phyloP scores from a whole-genome alignment of 2,329 filamentous ascomycete species.

The Fusarium beomiforme region DNA sequence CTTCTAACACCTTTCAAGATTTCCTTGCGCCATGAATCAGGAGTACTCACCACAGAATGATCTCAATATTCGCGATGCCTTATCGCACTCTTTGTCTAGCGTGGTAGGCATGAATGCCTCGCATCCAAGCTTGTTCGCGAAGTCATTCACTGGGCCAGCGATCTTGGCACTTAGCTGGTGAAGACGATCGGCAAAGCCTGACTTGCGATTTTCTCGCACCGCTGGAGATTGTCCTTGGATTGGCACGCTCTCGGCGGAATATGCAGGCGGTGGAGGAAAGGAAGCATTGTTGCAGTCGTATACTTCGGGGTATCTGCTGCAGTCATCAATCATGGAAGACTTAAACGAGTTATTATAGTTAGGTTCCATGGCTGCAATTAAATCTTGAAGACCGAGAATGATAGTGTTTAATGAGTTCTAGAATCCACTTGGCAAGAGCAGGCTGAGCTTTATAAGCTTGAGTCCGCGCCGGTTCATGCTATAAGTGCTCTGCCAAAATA shows the following conservation, averaged over 20 bases:
- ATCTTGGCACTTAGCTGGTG: background rate
- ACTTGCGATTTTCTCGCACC: background rate
- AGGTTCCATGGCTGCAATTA: background rate
- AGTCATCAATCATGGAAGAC: background rate
- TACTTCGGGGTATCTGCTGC: background rate
- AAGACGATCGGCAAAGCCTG: background rate
- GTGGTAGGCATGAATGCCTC: background rate
- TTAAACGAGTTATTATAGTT: background rate
- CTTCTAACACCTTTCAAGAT: background rate
- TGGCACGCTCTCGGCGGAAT: rapidly evolving
- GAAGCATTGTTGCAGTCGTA: background rate
- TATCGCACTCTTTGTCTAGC: background rate
- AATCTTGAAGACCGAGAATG: background rate
- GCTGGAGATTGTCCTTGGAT: background rate
- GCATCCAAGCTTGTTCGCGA: background rate
- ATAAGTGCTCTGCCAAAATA: background rate
- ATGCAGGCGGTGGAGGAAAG: background rate
- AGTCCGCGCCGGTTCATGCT: background rate
- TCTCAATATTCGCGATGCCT: background rate
- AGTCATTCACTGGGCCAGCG: background rate
- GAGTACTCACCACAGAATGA: background rate
- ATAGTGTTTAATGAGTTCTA: background rate
- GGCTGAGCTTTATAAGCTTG: rapidly evolving
- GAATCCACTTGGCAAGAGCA: background rate
- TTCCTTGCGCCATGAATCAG: background rate